Evolutionary conservation across 805 yeast species (phyloP).

Genomic region (Hanseniaspora clermontiae): DNA sequence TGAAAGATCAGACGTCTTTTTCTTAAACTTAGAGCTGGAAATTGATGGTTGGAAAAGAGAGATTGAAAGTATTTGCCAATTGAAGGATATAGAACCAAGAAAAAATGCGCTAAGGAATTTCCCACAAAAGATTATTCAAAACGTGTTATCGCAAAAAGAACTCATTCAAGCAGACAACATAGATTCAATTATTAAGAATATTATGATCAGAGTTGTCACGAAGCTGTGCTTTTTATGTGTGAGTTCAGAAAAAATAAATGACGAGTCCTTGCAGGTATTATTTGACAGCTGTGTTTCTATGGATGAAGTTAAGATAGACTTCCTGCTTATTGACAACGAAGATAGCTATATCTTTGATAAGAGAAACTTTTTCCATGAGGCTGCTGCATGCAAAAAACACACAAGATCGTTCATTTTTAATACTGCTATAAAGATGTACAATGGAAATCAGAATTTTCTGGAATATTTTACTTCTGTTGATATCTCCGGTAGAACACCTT

Average conservation of each 20-base stretch:
- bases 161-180: conserved; percentile 18
- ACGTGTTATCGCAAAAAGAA: conserved; percentile 13
- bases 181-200: conserved; percentile 19
- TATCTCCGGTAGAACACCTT: conserved; percentile 62
- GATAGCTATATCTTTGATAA: conserved; percentile 37
- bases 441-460: conserved; percentile 19
- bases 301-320: conserved; percentile 35
- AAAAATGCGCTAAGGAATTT: conserved; percentile 19
- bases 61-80: conserved; percentile 23
- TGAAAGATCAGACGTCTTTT: conserved; percentile 11
- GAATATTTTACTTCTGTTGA: conserved; percentile 38
- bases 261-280: conserved; percentile 38
- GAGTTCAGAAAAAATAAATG: conserved; percentile 44
- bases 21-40: conserved; percentile 20
- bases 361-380: conserved; percentile 66
- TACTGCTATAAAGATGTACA: conserved; percentile 17
- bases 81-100: conserved; percentile 24
- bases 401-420: conserved; percentile 23
- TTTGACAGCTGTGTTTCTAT: conserved; percentile 27
- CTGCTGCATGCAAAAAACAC: conserved; percentile 27
- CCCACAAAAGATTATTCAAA: conserved; percentile 18
- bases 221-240: conserved; percentile 62
- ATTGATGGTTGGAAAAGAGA: conserved; percentile 28
- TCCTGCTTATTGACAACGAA: conserved; percentile 50
- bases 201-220: conserved; percentile 34